Base-by-base conservation (phyloP, 2,329 filamentous ascomycete genomes). In the Fusarium coffeatum region DNA sequence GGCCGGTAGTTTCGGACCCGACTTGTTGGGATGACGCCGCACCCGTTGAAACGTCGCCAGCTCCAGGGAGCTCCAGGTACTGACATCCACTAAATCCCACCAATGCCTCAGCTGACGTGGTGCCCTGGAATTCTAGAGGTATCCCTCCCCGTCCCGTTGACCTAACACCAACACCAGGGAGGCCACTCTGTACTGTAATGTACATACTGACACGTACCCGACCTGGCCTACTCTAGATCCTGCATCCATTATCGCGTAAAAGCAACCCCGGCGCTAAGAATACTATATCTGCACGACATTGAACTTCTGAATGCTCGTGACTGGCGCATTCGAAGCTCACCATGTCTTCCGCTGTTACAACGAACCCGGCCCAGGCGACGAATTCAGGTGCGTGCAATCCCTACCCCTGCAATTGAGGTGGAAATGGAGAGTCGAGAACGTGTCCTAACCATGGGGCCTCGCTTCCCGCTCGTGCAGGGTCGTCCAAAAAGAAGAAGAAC, bases 401-500 rank as follows among this genome's bases (percentile, higher is more conserved):
- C 68, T 68, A 65, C 73, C 69, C 69, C 66, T 74, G 62, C 67
- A 70, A 68, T 75, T 48, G 65, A 66, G 45, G 62, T 66, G 55
- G 64, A 62, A 62, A 56, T 68, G 64, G 65, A 63, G 68, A 68
- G 63, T 63, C 59, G 63, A 74, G 69, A 75, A 76, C 68, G 77
- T 77, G 72, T 78, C 72, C 76, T 78, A 70, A 78, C 67, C 64
- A 71, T 71, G 67, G 66, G 66, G 68, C 57, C 55, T 66, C 66
- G 60, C 68, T 68, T 71, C 61, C 51, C 57, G 40, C 56, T 58
- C 62, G 68, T 63, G 65, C 72, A 76, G 62, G 75, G 82, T 82
- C 80, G 72, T 74, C 82, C 51, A 87, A 85, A 79, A 88, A 87
- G 80, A 88, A 86, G 81, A 85, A 83, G 76, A 85, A 83, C 74